Conservation (phyloP, 1,139 yeast species). For the Meyerozyma carpophila region DNA sequence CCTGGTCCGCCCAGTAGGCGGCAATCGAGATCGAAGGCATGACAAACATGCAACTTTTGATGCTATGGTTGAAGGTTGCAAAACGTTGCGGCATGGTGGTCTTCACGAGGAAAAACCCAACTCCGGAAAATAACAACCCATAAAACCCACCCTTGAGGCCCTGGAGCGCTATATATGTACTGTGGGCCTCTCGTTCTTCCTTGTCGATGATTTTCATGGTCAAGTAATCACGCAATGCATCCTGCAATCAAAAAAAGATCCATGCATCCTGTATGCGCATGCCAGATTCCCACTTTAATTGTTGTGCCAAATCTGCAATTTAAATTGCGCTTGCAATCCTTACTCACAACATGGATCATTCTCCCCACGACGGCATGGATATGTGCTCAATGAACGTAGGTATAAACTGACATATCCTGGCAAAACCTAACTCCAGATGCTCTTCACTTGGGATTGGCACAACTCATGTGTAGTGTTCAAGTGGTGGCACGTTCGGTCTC, state of each 20-base stretch:
- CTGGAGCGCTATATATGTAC: constrained; percentile 29
- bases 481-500: constrained; percentile 73
- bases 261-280: neutral
- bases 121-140: constrained; percentile 31
- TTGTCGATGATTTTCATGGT: constrained; percentile 34
- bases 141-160: constrained; percentile 37
- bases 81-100: constrained; percentile 30
- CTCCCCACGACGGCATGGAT: constrained; percentile 16
- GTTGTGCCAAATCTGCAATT: neutral
- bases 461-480: constrained; percentile 66
- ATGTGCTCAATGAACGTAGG: constrained; percentile 58
- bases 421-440: constrained; percentile 35
- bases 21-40: constrained; percentile 38
- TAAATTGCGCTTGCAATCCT: neutral
- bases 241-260: neutral
- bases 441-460: constrained; percentile 78
- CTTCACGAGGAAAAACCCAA: constrained; percentile 29
- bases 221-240: neutral
- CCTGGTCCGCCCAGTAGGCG: constrained; percentile 45
- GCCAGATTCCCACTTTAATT: neutral
- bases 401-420: constrained; percentile 3
- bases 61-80: constrained; percentile 30
- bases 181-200: constrained; percentile 42
- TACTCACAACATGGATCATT: constrained; percentile 1
- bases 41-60: constrained; percentile 34